These are phyloP conservation scores for Tuber aestivum DNA, from an alignment of 495 filamentous ascomycete genomes.

Conservation along the genomic window DNA sequence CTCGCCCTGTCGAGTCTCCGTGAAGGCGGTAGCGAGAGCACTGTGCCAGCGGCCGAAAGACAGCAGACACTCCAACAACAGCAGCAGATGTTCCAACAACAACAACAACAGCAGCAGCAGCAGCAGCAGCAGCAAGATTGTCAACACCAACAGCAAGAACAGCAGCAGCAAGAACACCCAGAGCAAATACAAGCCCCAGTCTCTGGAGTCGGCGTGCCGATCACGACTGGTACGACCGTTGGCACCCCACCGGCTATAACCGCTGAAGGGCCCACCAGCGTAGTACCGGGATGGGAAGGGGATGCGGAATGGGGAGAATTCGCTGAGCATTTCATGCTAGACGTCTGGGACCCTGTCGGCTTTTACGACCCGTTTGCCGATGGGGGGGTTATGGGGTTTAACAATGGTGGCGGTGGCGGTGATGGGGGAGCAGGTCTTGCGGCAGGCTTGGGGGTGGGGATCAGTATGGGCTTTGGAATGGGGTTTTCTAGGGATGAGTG, in stretches of 20 bases:
- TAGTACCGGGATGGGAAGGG: neutral
- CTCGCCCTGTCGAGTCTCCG: conserved; percentile 28
- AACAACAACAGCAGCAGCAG: neutral
- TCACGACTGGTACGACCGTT: neutral
- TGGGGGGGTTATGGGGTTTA: neutral
- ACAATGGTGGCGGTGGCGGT: neutral
- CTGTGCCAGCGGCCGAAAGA: neutral
- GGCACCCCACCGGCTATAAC: neutral
- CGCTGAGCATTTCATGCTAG: neutral
- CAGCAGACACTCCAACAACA: neutral
- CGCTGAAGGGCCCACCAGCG: neutral
- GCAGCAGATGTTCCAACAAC: neutral
- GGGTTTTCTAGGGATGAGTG: neutral
- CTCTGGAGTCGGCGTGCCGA: neutral
- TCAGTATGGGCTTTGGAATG: neutral
- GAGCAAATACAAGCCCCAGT: neutral
- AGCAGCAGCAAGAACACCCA: neutral
- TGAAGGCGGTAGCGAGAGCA: conserved; percentile 16
- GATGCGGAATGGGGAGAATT: neutral
- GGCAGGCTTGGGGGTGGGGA: neutral
- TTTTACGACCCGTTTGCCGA: neutral
- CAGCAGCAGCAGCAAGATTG: neutral
- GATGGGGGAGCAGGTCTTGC: neutral
- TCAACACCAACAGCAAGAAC: neutral
- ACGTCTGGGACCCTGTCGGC: neutral